These are phyloP conservation scores for Digitaria exilis DNA, from an alignment of 202 grass and related monocot genomes.

Conservation along the genomic window DNA sequence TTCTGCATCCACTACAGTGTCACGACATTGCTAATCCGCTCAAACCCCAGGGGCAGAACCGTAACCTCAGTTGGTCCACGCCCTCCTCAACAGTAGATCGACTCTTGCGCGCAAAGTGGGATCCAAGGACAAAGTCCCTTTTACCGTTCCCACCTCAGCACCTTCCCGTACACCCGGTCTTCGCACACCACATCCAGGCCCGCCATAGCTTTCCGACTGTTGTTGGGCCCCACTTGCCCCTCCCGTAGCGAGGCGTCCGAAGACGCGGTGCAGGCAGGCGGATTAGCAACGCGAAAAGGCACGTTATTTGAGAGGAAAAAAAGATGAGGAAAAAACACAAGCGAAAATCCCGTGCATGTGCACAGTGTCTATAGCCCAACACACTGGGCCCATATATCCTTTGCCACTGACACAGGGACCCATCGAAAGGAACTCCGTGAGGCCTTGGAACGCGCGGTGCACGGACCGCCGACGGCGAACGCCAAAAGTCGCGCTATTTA, in stretches of 20 bases:
- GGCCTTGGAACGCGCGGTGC: not conserved
- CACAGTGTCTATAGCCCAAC: not conserved
- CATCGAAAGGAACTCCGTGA: too few relatives aligned
- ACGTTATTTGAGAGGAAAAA: not conserved
- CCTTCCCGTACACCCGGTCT: not conserved
- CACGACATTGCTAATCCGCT: not conserved
- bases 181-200: not conserved
- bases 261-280: not conserved
- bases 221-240: not conserved
- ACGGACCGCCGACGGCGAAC: not conserved
- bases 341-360: not conserved
- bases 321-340: not conserved
- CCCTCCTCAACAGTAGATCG: not conserved
- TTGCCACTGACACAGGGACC: not conserved
- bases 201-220: not conserved
- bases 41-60: not conserved
- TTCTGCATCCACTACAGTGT: not conserved
- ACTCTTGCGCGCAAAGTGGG: not conserved
- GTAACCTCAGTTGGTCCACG: not conserved
- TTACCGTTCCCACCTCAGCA: not conserved
- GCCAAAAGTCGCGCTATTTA: slow-evolving; percentile 2
- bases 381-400: fast-evolving
- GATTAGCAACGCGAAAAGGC: not conserved
- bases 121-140: not conserved
- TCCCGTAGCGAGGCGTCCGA: not conserved